Evolutionary conservation across 2,329 filamentous ascomycete species (phyloP).

Genomic region (Ceratocystis harringtonii): DNA sequence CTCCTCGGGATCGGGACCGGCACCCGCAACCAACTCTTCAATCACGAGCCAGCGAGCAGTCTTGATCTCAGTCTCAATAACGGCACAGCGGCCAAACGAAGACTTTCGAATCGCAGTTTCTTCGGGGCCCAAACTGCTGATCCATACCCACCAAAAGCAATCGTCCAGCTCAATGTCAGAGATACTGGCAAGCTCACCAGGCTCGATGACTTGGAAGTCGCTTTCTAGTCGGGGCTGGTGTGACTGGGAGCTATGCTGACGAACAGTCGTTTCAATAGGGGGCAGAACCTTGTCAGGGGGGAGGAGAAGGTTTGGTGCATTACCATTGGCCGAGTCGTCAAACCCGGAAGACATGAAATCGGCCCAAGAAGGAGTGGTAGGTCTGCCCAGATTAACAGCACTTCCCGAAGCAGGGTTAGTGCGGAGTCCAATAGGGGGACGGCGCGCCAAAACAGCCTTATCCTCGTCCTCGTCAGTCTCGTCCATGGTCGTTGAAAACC

Average conservation of each 20-base stretch:
- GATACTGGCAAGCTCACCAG: conserved; percentile 89
- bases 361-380: conserved; percentile 94
- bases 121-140: conserved; percentile 83
- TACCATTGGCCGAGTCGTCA: conserved; percentile 51
- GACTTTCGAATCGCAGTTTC: conserved; percentile 76
- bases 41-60: conserved; percentile 82
- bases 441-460: conserved; percentile 30
- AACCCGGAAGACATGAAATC: conserved; percentile 95
- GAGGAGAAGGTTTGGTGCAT: conserved; percentile 49
- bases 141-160: conserved; percentile 99
- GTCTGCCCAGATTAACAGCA: conserved; percentile 51
- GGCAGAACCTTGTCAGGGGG: conserved; percentile 85
- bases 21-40: conserved; percentile 91
- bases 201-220: conserved; percentile 52
- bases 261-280: conserved; percentile 55
- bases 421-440: conserved; percentile 35
- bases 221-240: conserved; percentile 58
- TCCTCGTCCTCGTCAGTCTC: conserved; percentile 51
- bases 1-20: conserved; percentile 66
- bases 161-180: conserved; percentile 75
- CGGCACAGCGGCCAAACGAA: conserved; percentile 82
- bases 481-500: conserved; percentile 64
- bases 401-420: conserved; percentile 51
- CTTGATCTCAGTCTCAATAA: conserved; percentile 74
- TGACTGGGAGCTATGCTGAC: conserved; percentile 76